Evolutionary conservation across 176 grass and related monocot genomes (phyloP).

Genomic region (Tillandsia fasciculata): DNA sequence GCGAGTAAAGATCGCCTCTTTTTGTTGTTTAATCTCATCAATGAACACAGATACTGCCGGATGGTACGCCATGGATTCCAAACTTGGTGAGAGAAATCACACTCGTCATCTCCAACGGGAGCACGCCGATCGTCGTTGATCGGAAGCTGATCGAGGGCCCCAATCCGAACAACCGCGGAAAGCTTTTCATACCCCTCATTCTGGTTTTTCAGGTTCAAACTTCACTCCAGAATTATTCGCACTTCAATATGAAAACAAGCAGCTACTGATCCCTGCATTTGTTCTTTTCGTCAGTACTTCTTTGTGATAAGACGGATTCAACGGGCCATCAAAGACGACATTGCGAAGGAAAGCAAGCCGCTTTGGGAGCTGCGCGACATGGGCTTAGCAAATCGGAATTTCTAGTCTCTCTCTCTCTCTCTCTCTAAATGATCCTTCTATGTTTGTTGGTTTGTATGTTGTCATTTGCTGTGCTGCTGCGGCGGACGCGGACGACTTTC

Average conservation of each 20-base stretch:
- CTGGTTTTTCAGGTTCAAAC: conserved; percentile 51
- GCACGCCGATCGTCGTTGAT: conserved; percentile 66
- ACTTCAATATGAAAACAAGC: not conserved
- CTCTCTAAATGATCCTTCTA: too few relatives aligned
- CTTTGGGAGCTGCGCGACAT: conserved; percentile 77
- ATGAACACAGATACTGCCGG: conserved; percentile 62
- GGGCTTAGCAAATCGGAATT: conserved; percentile 34
- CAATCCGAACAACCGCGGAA: conserved; percentile 79
- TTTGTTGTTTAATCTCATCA: not conserved
- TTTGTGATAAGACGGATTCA: conserved; percentile 70
- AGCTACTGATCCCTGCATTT: conserved; percentile 6
- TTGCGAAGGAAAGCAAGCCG: conserved; percentile 46
- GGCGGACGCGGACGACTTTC: too few relatives aligned
- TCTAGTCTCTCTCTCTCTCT: conserved; percentile 5
- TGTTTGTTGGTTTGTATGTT: too few relatives aligned
- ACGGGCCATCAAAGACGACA: conserved; percentile 43
- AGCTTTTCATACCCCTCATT: conserved; percentile 76
- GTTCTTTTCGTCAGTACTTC: conserved; percentile 53
- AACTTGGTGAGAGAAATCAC: conserved; percentile 83
- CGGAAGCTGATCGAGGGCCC: conserved; percentile 87
- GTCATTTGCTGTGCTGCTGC: too few relatives aligned
- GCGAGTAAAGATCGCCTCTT: not conserved
- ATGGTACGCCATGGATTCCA: conserved; percentile 77
- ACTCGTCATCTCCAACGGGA: conserved; percentile 66
- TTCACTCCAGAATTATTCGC: not conserved